phyloP scores from a whole-genome alignment of 192 early-diverging fungal species.

The Neocallimastix lanati region DNA sequence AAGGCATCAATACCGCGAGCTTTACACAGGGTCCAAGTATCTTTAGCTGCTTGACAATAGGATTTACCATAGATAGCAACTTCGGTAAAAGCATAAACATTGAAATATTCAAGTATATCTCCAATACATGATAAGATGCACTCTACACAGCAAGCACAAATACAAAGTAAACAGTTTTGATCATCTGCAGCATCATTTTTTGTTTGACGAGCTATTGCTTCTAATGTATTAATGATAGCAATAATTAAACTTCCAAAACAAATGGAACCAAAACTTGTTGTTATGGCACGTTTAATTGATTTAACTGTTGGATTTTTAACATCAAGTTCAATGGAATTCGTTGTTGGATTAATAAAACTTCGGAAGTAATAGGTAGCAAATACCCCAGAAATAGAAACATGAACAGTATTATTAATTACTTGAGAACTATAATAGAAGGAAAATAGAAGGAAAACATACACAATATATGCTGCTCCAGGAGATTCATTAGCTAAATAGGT shows the following conservation, averaged over 20 bases:
- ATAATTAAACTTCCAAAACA: no score
- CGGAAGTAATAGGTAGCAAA: no score
- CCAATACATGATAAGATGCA: slow-evolving; percentile 62
- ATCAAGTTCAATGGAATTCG: slow-evolving; percentile 7
- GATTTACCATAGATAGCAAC: slow-evolving; percentile 77
- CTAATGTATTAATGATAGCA: no score
- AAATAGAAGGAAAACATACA: slow-evolving; percentile 35
- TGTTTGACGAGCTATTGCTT: no score
- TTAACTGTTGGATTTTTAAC: no score
- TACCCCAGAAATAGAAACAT: no score
- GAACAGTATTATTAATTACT: no score
- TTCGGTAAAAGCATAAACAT: slow-evolving; percentile 78
- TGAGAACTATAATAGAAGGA: slow-evolving; percentile 46
- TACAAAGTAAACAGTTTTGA: not conserved
- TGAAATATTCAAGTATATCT: slow-evolving; percentile 50
- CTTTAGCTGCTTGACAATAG: slow-evolving; percentile 33
- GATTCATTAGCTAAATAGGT: not conserved
- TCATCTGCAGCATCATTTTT: no score
- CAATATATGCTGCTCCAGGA: slow-evolving; percentile 8
- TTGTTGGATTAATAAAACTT: no score
- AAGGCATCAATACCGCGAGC: slow-evolving; percentile 36
- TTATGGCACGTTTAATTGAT: no score
- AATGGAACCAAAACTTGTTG: no score
- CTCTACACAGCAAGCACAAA: slow-evolving; percentile 51
- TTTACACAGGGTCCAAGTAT: slow-evolving; percentile 71